These are phyloP conservation scores for Melaleuca quinquenervia DNA, from an alignment of 345 rosid species.

Conservation along the genomic window DNA sequence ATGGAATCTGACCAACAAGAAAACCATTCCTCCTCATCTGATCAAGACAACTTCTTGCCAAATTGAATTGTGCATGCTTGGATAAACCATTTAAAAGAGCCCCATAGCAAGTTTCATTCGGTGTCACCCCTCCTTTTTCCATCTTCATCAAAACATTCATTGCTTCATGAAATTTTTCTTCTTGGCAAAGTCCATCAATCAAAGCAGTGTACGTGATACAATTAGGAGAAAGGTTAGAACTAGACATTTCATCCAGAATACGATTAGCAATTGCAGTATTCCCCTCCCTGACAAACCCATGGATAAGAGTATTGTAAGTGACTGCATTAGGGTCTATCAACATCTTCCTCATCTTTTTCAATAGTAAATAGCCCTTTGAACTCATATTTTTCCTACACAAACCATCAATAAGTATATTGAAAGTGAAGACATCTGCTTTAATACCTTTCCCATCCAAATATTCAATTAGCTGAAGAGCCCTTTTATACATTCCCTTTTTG, in stretches of 20 bases:
- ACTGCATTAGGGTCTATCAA: slow-evolving; percentile 52
- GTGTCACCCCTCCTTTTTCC: slow-evolving; percentile 39
- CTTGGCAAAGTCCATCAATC: slow-evolving; percentile 47
- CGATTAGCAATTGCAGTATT: slow-evolving; percentile 45
- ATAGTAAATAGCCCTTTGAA: slow-evolving; percentile 67
- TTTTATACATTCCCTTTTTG: slow-evolving; percentile 58
- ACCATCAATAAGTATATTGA: slow-evolving; percentile 62
- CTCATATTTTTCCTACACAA: slow-evolving; percentile 69
- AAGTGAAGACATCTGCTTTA: slow-evolving; percentile 64
- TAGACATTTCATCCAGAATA: slow-evolving; percentile 59
- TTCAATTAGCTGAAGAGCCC: slow-evolving; percentile 53
- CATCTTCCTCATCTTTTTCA: slow-evolving; percentile 73
- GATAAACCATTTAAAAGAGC: slow-evolving; percentile 63
- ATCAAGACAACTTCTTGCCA: slow-evolving; percentile 47
- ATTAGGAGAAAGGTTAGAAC: slow-evolving; percentile 42
- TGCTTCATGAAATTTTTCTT: slow-evolving; percentile 51
- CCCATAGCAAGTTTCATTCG: slow-evolving; percentile 60
- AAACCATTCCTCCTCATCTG: slow-evolving; percentile 53
- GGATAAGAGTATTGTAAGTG: slow-evolving; percentile 68
- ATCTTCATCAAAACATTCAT: slow-evolving; percentile 45
- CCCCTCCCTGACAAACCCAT: slow-evolving; percentile 66
- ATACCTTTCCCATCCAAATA: slow-evolving; percentile 66
- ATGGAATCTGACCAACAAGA: slow-evolving; percentile 37
- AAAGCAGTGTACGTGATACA: slow-evolving; percentile 56
- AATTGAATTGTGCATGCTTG: slow-evolving; percentile 46